Conservation (phyloP, 306 rosid genomes). For the barrel medic (Medicago truncatula) region DNA sequence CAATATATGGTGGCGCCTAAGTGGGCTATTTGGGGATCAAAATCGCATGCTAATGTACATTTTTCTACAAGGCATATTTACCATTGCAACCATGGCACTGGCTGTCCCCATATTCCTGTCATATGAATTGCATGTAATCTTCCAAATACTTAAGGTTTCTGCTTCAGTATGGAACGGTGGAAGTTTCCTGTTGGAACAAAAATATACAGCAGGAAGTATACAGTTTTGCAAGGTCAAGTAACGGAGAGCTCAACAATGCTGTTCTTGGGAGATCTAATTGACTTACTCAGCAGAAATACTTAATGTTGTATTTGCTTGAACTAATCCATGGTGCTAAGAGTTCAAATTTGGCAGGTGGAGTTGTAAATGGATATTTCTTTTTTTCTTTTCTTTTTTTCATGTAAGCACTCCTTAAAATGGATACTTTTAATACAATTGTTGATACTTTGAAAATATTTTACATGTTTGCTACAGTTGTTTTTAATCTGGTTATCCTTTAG, state of each 20-base stretch:
- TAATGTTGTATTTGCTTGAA: conserved; percentile 19
- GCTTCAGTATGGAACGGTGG: conserved; percentile 91
- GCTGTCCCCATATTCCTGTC: conserved; percentile 87
- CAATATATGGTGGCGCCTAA: conserved; percentile 81
- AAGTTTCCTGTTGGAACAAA: conserved; percentile 79
- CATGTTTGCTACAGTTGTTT: background rate
- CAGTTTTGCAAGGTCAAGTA: background rate
- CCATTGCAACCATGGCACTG: conserved; percentile 81
- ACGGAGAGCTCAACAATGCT: background rate
- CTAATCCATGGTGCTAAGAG: conserved; percentile 1
- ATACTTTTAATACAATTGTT: conserved; percentile 5
- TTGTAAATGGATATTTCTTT: background rate
- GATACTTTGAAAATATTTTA: background rate
- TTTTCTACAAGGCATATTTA: conserved; percentile 71
- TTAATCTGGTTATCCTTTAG: background rate
- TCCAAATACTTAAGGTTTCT: conserved; percentile 84
- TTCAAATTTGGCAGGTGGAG: background rate
- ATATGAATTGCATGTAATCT: conserved; percentile 62
- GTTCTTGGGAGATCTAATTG: conserved; percentile 9
- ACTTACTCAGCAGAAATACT: too few relatives aligned
- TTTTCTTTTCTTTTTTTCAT: background rate
- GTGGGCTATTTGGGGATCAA: conserved; percentile 89
- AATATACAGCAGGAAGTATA: too few relatives aligned
- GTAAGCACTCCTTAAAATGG: conserved; percentile 6
- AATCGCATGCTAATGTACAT: conserved; percentile 81